phyloP scores from a whole-genome alignment of 1,139 yeast genomes.

The Debaryomyces robertsiae region DNA sequence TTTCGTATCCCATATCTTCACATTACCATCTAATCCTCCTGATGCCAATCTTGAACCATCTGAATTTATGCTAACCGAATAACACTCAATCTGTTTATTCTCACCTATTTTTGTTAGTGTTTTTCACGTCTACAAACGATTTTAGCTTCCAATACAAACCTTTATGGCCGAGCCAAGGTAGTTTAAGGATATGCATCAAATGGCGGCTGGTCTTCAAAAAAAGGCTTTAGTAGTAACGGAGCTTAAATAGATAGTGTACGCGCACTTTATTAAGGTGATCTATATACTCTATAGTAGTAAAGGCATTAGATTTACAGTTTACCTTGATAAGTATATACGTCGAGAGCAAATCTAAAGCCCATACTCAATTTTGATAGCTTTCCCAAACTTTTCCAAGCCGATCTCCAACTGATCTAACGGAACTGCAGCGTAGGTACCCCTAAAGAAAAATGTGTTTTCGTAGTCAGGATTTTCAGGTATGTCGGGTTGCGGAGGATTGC shows the following conservation, averaged over 20 bases:
- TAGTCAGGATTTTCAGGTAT: slow-evolving; percentile 35
- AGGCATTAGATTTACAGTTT: neutral
- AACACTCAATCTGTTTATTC: slow-evolving; percentile 78
- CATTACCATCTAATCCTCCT: slow-evolving; percentile 94
- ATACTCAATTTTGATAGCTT: slow-evolving; percentile 52
- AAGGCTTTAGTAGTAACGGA: neutral
- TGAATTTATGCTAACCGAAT: slow-evolving; percentile 76
- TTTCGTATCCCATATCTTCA: slow-evolving; percentile 83
- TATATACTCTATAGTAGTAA: slow-evolving; percentile 1
- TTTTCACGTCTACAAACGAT: slow-evolving; percentile 12
- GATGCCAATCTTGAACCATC: slow-evolving; percentile 88
- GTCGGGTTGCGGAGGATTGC: slow-evolving; percentile 53
- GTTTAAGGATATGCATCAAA: slow-evolving; percentile 71
- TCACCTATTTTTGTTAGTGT: slow-evolving; percentile 54
- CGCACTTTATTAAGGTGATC: slow-evolving; percentile 5
- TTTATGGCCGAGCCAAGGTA: slow-evolving; percentile 81
- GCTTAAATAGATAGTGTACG: neutral
- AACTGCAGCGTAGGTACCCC: slow-evolving; percentile 91
- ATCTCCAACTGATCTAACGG: slow-evolving; percentile 58
- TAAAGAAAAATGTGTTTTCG: slow-evolving; percentile 62
- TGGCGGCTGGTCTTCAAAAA: neutral
- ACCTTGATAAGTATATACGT: no score
- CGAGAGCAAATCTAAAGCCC: slow-evolving; percentile 22
- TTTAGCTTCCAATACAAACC: slow-evolving; percentile 42
- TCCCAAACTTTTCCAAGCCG: slow-evolving; percentile 69